Percentiles rank a stretch among this genome's conserved stretches.
phyloP scores from a whole-genome alignment of 331 rosid genomes.

The Ulmus americana region DNA sequence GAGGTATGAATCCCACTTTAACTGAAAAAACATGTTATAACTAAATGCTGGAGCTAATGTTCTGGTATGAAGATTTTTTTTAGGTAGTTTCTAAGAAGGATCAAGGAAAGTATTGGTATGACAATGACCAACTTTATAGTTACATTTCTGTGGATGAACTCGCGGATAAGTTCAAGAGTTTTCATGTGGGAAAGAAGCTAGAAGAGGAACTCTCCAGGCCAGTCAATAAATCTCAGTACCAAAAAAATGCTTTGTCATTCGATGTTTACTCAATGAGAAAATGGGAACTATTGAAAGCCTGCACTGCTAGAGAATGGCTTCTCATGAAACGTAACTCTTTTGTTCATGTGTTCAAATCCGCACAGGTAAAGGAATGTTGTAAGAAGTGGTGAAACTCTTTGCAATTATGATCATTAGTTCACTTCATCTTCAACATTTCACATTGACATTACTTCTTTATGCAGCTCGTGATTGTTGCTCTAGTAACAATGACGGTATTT shows the following conservation, averaged over 20 bases:
- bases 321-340: conserved; percentile 15
- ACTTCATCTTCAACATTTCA: neutral
- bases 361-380: conserved; percentile 24
- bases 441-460: neutral
- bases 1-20: conserved; percentile 34
- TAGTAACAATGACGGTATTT: conserved; percentile 40
- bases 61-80: neutral
- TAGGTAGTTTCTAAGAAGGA: conserved; percentile 49
- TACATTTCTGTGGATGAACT: conserved; percentile 33
- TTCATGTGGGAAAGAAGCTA: conserved; percentile 34
- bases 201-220: conserved; percentile 20
- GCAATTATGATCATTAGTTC: neutral
- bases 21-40: neutral
- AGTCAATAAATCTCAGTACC: conserved; percentile 29
- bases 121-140: conserved; percentile 28
- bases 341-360: conserved; percentile 40
- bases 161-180: conserved; percentile 25
- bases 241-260: conserved; percentile 32
- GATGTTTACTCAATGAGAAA: conserved; percentile 6
- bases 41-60: neutral
- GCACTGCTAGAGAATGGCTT: conserved; percentile 45
- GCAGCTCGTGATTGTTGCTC: conserved; percentile 22
- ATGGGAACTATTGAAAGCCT: conserved; percentile 45
- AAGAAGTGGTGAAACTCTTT: neutral
- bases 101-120: conserved; percentile 50